phyloP scores from a whole-genome alignment of 1,284 basidiomycete species.

The Agaricales sp. region DNA sequence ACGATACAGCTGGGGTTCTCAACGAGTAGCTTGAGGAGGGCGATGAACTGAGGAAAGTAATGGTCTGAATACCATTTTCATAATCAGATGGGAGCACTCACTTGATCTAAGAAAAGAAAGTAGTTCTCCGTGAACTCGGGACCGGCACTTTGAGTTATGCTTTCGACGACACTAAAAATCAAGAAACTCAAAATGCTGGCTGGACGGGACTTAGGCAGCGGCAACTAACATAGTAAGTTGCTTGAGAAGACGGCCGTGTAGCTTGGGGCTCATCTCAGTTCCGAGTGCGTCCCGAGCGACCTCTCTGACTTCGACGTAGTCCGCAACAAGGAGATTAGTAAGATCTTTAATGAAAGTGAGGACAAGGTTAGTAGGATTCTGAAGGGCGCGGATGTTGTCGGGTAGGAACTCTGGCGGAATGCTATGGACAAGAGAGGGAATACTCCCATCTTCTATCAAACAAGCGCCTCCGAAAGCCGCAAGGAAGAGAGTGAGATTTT shows the following conservation, averaged over 20 bases:
- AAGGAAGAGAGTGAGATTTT: constrained; percentile 77
- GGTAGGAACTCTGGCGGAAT: constrained; percentile 59
- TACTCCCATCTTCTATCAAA: constrained; percentile 38
- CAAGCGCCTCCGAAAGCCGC: constrained; percentile 69
- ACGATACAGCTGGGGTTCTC: constrained; percentile 57
- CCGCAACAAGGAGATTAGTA: constrained; percentile 57
- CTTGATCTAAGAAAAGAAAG: constrained; percentile 69
- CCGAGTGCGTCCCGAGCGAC: constrained; percentile 75
- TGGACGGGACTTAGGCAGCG: no score
- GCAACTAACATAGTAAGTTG: constrained; percentile 33
- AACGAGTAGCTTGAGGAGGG: constrained; percentile 65
- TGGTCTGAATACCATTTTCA: constrained; percentile 4
- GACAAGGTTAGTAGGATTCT: constrained; percentile 47
- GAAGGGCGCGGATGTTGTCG: constrained; percentile 54
- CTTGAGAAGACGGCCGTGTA: constrained; percentile 58
- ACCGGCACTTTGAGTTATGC: constrained; percentile 33
- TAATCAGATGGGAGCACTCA: constrained; percentile 17
- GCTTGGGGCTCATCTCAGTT: constrained; percentile 59
- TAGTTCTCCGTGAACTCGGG: constrained; percentile 41
- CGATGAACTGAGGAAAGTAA: constrained; percentile 42
- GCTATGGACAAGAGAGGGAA: constrained; percentile 37
- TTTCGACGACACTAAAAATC: constrained; percentile 32
- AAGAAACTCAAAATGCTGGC: no score
- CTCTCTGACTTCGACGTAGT: constrained; percentile 60
- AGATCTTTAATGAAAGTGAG: constrained; percentile 59